Conservation (phyloP, 202 grass and related monocot species). For the Bolboschoenoplectus hybrid region DNA sequence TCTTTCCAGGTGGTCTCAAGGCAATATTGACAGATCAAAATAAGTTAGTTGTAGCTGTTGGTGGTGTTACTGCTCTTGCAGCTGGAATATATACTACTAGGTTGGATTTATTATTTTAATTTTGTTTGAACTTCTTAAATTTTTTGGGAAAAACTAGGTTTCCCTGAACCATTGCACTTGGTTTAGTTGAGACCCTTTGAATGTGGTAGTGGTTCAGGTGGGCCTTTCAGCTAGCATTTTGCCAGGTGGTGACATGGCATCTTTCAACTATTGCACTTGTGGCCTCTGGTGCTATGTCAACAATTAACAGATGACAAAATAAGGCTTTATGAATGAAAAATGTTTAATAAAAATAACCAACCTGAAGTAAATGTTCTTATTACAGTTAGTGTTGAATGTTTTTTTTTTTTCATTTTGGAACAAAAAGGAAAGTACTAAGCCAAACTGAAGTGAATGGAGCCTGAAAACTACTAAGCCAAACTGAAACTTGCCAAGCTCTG, state of each 20-base stretch:
- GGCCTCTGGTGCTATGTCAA: background rate
- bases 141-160: background rate
- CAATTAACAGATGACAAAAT: background rate
- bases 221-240: background rate
- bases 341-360: background rate
- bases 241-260: background rate
- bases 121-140: background rate
- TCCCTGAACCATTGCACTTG: background rate
- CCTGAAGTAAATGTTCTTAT: background rate
- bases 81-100: conserved; percentile 82
- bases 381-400: background rate
- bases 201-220: background rate
- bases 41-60: conserved; percentile 85
- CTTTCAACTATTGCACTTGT: background rate
- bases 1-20: conserved; percentile 67
- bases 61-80: conserved; percentile 83
- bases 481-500: conserved; percentile 15
- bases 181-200: background rate
- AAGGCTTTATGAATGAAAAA: background rate
- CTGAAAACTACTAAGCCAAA: conserved; percentile 13
- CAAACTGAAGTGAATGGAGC: background rate
- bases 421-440: background rate
- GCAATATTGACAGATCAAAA: conserved; percentile 96
- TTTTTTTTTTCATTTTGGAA: background rate
- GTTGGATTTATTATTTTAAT: conserved; percentile 45